phyloP scores from a whole-genome alignment of 441 rosid species.

The Syzygium malaccense region DNA sequence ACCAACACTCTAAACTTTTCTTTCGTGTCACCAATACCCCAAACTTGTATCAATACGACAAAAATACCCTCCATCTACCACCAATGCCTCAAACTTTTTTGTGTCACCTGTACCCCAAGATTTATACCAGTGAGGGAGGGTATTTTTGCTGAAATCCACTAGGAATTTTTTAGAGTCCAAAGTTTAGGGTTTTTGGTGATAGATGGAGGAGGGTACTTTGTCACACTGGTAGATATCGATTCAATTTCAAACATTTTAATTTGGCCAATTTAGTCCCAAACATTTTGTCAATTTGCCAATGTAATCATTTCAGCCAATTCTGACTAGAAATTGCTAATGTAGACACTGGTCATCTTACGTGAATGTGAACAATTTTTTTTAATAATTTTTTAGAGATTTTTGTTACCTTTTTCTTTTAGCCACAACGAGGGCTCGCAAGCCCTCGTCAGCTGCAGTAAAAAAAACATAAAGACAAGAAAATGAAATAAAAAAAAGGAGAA shows the following conservation, averaged over 20 bases:
- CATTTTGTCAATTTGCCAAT: neutral
- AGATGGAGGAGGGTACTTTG: neutral
- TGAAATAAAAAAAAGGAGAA: neutral
- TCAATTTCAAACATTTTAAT: too few relatives aligned
- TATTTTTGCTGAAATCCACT: neutral
- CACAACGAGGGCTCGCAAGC: neutral
- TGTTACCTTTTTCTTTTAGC: neutral
- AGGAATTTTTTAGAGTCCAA: neutral
- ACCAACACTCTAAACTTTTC: neutral
- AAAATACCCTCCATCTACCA: neutral
- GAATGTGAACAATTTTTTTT: too few relatives aligned
- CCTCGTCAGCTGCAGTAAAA: fast-evolving
- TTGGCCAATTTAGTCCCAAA: neutral
- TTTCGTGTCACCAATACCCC: neutral
- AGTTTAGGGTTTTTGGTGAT: neutral
- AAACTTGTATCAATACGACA: neutral
- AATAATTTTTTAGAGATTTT: neutral
- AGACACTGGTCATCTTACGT: fast-evolving
- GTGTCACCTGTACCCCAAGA: neutral
- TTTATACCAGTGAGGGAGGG: neutral
- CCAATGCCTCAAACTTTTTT: neutral
- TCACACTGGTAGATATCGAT: too few relatives aligned
- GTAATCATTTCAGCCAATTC: fast-evolving
- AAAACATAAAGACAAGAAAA: neutral
- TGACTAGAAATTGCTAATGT: fast-evolving